A percentile compares a stretch with the other conserved stretches of the same genome.
These are phyloP conservation scores for Neohortaea acidophila DNA, from an alignment of 495 filamentous ascomycete species.

Conservation along the genomic window DNA sequence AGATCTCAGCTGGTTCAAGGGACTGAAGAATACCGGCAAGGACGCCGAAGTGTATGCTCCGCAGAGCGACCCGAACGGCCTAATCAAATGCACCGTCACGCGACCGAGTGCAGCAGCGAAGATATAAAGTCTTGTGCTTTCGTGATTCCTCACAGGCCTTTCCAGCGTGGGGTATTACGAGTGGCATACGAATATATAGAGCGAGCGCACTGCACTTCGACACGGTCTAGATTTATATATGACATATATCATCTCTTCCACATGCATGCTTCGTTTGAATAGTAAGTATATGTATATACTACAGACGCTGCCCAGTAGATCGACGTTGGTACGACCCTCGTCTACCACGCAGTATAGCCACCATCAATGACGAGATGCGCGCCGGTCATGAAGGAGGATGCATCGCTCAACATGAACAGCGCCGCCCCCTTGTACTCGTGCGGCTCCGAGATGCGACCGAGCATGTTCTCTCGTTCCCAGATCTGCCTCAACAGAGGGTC, in stretches of 20 bases:
- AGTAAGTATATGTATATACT: too few relatives aligned
- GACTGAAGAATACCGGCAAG: constrained; percentile 88
- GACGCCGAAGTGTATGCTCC: constrained; percentile 93
- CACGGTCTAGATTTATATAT: too few relatives aligned
- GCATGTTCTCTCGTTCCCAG: constrained; percentile 54
- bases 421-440: constrained; percentile 50
- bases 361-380: constrained; percentile 39
- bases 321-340: too few relatives aligned
- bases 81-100: constrained; percentile 88
- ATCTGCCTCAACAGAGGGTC: constrained; percentile 41
- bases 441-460: constrained; percentile 12
- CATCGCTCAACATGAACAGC: constrained; percentile 45
- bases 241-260: too few relatives aligned
- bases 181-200: too few relatives aligned
- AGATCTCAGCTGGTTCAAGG: constrained; percentile 97
- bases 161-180: too few relatives aligned
- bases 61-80: constrained; percentile 80
- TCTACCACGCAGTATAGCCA: constrained; percentile 16
- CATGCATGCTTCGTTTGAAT: too few relatives aligned
- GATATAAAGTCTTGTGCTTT: constrained; percentile 21
- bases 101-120: constrained; percentile 32
- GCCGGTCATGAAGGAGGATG: constrained; percentile 59
- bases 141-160: too few relatives aligned
- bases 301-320: too few relatives aligned
- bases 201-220: too few relatives aligned